These are phyloP conservation scores for Daldinia concentrica DNA, from an alignment of 495 filamentous ascomycete species.

Conservation along the genomic window DNA sequence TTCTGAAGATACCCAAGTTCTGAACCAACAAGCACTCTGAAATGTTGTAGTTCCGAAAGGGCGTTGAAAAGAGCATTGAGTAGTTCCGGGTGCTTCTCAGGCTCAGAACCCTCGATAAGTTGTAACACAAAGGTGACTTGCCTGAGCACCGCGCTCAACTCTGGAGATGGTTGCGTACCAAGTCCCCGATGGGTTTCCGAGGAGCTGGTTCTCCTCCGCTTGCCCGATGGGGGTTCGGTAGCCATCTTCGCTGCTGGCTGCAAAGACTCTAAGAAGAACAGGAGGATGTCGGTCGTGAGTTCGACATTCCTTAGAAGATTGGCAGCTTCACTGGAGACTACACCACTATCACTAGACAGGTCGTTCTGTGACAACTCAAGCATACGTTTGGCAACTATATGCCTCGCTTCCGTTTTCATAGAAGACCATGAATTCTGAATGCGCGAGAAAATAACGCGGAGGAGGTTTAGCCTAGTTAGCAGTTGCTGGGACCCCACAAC, in stretches of 20 bases:
- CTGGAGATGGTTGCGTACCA: conserved; percentile 51
- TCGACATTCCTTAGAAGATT: conserved; percentile 73
- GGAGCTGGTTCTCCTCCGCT: conserved; percentile 78
- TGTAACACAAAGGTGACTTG: conserved; percentile 89
- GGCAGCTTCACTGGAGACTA: conserved; percentile 63
- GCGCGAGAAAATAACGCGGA: conserved; percentile 68
- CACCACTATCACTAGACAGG: conserved; percentile 33
- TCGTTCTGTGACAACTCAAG: conserved; percentile 54
- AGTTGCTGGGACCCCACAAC: conserved; percentile 61
- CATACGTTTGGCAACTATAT: conserved; percentile 67
- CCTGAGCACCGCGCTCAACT: conserved; percentile 69
- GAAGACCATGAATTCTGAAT: conserved; percentile 75
- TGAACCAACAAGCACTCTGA: conserved; percentile 72
- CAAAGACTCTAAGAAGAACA: conserved; percentile 73
- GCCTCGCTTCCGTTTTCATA: conserved; percentile 70
- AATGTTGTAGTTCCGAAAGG: conserved; percentile 83
- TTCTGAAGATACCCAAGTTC: conserved; percentile 88
- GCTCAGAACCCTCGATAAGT: conserved; percentile 78
- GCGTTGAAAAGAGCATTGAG: conserved; percentile 80
- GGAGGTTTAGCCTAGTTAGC: conserved; percentile 58
- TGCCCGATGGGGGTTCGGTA: conserved; percentile 69
- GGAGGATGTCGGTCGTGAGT: conserved; percentile 74
- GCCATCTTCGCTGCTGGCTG: conserved; percentile 71
- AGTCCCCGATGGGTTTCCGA: conserved; percentile 60
- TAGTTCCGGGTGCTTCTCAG: conserved; percentile 75